Evolutionary conservation across 1,284 basidiomycete genomes (phyloP), one percentile per base, ranked within the genome.

Genomic region (Pyrrhoderma noxium): DNA sequence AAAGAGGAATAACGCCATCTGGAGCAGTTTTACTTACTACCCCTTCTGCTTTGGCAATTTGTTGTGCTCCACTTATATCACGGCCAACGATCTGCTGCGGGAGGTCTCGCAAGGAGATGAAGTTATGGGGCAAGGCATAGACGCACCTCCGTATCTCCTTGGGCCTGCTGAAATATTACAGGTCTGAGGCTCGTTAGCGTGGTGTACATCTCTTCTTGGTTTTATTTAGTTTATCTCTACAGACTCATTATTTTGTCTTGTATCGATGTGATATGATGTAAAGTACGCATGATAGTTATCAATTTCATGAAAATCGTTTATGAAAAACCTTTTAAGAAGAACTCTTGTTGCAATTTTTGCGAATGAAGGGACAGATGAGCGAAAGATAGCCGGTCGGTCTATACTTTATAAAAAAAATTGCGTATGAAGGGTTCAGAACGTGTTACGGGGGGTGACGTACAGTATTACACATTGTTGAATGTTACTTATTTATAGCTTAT

Each of bases 71-170:
- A n/a, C 65, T 62, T 54, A 43, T 39, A 49, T 62, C 60, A 74
- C 75, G 69, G 72, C 66, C 75, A 79, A 74, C 68, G 78, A 71
- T 66, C 64, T 67, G 69, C 64, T 66, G 75, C 70, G 73, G 65
- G 83, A 76, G 85, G 85, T 58, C 82, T 87, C 85, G 84, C 85
- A 40, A 88, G 85, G 81, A 89, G 83, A 88, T 84, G 77, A 83
- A 88, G 61, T 81, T 80, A 81, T 79, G 82, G 85, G 76, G 86
- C 85, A 85, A 65, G 86, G 85, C 87, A 86, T 86, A 76, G 74
- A 70, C 79, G 75, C 75, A 79, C 85, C 82, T 81, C 84, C 80
- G 85, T 89, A 89, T 89, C 86, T 84, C 80, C 84, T 79, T 75
- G 66, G 50, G 40, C 45, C 71, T 66, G 72, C 73, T 72, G 69